These are phyloP conservation scores for Podaxis sp. DNA, from an alignment of 768 basidiomycete genomes.

Conservation along the genomic window DNA sequence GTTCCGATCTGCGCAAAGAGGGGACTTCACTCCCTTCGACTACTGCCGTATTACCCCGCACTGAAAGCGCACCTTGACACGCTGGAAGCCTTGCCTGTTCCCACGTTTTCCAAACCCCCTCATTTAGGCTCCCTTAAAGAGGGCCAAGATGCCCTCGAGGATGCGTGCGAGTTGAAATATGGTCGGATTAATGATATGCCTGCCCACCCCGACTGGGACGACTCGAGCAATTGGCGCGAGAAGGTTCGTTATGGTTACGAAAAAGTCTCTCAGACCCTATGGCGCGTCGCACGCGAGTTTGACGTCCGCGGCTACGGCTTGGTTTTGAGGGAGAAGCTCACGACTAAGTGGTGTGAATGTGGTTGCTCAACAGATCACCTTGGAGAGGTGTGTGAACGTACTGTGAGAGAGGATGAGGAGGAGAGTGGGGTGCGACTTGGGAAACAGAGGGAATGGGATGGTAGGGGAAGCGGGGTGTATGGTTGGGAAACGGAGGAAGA, in stretches of 20 bases:
- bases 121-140: conserved; percentile 56
- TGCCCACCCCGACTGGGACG: conserved; percentile 41
- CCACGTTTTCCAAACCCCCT: conserved; percentile 61
- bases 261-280: conserved; percentile 56
- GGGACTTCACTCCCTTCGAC: conserved; percentile 62
- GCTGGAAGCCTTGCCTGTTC: conserved; percentile 52
- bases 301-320: conserved; percentile 69
- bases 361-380: conserved; percentile 78
- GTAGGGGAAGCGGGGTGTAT: conserved; percentile 63
- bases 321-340: conserved; percentile 67
- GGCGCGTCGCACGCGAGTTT: conserved; percentile 68
- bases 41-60: conserved; percentile 56
- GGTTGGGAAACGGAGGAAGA: conserved; percentile 76
- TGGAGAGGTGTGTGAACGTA: conserved; percentile 71
- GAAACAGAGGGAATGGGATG: conserved; percentile 76
- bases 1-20: conserved; percentile 59
- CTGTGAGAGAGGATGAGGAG: conserved; percentile 66
- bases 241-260: conserved; percentile 66
- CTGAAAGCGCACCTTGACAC: conserved; percentile 59
- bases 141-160: conserved; percentile 59
- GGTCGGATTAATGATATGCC: conserved; percentile 31
- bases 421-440: conserved; percentile 51
- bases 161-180: conserved; percentile 58
- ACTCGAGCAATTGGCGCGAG: conserved; percentile 43
- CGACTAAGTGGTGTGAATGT: conserved; percentile 76